Percentiles rank a stretch among this genome's conserved stretches.
These are phyloP conservation scores for Melampsora larici-populina DNA, from an alignment of 1,284 basidiomycete species.

Conservation along the genomic window DNA sequence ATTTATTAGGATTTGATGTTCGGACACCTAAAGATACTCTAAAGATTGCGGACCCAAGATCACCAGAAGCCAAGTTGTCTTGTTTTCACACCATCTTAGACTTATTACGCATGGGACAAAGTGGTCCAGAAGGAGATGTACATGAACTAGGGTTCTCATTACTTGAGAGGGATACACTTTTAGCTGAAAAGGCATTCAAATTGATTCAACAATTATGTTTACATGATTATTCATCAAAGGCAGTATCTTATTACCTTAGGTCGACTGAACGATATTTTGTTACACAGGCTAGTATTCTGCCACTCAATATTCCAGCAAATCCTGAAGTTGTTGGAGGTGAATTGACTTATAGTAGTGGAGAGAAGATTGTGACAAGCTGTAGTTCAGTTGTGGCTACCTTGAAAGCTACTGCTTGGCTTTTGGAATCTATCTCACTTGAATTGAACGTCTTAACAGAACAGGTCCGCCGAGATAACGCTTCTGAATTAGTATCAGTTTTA, in stretches of 20 bases:
- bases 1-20: slow-evolving; percentile 73
- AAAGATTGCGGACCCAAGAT: slow-evolving; percentile 59
- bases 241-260: slow-evolving; percentile 80
- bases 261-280: slow-evolving; percentile 85
- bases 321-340: slow-evolving; percentile 60
- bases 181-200: slow-evolving; percentile 82
- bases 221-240: slow-evolving; percentile 75
- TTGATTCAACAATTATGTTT: slow-evolving; percentile 81
- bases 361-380: slow-evolving; percentile 69
- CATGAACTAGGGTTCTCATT: slow-evolving; percentile 47
- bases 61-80: slow-evolving; percentile 66
- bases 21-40: slow-evolving; percentile 56
- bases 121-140: slow-evolving; percentile 60
- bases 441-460: slow-evolving; percentile 66
- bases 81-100: slow-evolving; percentile 78
- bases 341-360: slow-evolving; percentile 69
- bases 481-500: slow-evolving; percentile 28
- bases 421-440: slow-evolving; percentile 83
- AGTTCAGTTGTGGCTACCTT: slow-evolving; percentile 73
- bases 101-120: slow-evolving; percentile 63
- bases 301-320: slow-evolving; percentile 55
- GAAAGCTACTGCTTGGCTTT: slow-evolving; percentile 74
- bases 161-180: slow-evolving; percentile 58
- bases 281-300: slow-evolving; percentile 71
- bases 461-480: slow-evolving; percentile 25